Base-by-base conservation (phyloP, 495 filamentous ascomycete genomes). In the Penicillium waksmanii region DNA sequence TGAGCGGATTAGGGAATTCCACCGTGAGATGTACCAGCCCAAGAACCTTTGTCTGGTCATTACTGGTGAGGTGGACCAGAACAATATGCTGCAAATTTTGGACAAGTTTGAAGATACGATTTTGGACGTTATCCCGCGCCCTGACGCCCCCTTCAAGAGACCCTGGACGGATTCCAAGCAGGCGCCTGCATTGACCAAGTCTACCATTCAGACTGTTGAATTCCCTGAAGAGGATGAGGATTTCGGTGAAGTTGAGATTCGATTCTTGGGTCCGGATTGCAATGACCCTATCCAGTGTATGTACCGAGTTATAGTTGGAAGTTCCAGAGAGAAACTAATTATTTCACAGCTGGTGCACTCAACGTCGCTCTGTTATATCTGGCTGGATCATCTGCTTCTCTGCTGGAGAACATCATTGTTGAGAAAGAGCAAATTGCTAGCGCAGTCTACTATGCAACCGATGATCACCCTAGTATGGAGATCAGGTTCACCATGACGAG, bases 191-290 rank as follows among this genome's bases (percentile, higher is more conserved):
- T 71, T 97, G 25, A 76, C 82, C 46, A 77, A 90, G 67, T 91
- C 89, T 2, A 76, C 85, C 21, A 75, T 93, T 48, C 82, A 93
- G 66, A 90, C 78, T 6, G 87, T 97, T 35, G 87, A 96, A 57
- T 99, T 99, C 64, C 96, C 95, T 0, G 96, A 99, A 73, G 93
- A 96, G 67, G 95, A 99, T 62, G 95, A 99, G 63, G 92, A 90
- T 1, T 88, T 82, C 53, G 95, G 95, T 38, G 93, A 98, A 67
- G 84, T 98, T 44, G 68, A 88, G 51, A 82, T 97, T 43, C 88
- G 81, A 7, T 95, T 95, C 71, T 83, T 98, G 55, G 95, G 95
- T 36, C 96, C 95, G 0, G 80, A 86, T 57, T 90, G 87, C 71
- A 86, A 79, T 58, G 86, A 96, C 66, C 63, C 73, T 15, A 76